A percentile compares a stretch with the other conserved stretches of the same genome.
phyloP scores from a whole-genome alignment of 805 yeast genomes.

The Grigorovia transvaalensis region DNA sequence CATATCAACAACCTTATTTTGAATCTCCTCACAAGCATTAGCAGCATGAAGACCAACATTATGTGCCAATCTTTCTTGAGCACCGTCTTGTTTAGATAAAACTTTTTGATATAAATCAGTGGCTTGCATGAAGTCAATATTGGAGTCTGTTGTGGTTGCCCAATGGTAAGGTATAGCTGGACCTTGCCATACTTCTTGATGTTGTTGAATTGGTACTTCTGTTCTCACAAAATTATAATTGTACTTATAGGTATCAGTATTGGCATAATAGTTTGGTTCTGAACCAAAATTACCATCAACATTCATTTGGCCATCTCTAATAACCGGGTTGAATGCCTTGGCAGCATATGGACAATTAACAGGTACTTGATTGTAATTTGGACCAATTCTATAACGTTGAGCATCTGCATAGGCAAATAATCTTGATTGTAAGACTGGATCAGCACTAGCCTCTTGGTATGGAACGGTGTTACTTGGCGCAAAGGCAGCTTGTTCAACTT shows the following conservation, averaged over 20 bases:
- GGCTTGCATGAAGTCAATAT: slow-evolving; percentile 69
- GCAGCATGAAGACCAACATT: slow-evolving; percentile 69
- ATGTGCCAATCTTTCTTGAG: slow-evolving; percentile 73
- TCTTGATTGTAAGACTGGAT: slow-evolving; percentile 76
- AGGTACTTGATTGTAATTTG: slow-evolving; percentile 77
- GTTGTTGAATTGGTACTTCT: slow-evolving; percentile 38
- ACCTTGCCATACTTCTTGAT: slow-evolving; percentile 75
- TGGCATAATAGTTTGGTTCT: slow-evolving; percentile 61
- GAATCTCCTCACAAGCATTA: slow-evolving; percentile 63
- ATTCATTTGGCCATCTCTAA: slow-evolving; percentile 74
- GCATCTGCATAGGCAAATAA: slow-evolving; percentile 78
- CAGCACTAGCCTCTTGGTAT: slow-evolving; percentile 72
- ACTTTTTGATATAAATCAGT: slow-evolving; percentile 62
- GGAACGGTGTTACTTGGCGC: slow-evolving; percentile 82
- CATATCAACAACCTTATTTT: slow-evolving; percentile 67
- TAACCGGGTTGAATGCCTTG: slow-evolving; percentile 52
- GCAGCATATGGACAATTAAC: slow-evolving; percentile 71
- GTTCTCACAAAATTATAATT: slow-evolving; percentile 24
- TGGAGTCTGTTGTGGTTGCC: slow-evolving; percentile 46
- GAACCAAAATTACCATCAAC: slow-evolving; percentile 64
- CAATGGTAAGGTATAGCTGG: slow-evolving; percentile 82
- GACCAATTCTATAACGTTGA: slow-evolving; percentile 67
- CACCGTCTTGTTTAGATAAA: slow-evolving; percentile 66
- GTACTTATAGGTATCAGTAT: slow-evolving; percentile 18
- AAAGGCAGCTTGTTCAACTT: slow-evolving; percentile 77